Percentiles rank a stretch among this genome's conserved stretches.
These are phyloP conservation scores for Candida silvatica DNA, from an alignment of 805 yeast species.

Conservation along the genomic window DNA sequence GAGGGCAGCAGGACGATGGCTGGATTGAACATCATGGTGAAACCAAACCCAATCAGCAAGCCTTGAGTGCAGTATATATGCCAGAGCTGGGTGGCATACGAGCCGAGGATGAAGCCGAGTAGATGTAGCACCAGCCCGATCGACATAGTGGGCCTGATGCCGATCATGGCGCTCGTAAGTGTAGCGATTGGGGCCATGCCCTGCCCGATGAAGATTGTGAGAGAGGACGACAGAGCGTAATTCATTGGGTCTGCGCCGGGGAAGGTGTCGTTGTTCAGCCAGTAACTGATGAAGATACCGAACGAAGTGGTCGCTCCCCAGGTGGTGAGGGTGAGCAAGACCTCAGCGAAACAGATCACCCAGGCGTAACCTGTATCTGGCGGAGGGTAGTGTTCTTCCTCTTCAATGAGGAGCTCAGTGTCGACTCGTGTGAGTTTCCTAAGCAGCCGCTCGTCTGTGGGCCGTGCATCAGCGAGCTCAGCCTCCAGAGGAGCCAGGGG, in stretches of 20 bases:
- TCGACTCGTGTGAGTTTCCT: slow-evolving; percentile 2
- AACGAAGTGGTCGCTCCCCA: slow-evolving; percentile 63
- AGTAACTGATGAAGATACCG: slow-evolving; percentile 50
- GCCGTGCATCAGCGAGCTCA: slow-evolving; percentile 1
- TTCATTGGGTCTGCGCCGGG: slow-evolving; percentile 45
- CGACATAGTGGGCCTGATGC: slow-evolving; percentile 14
- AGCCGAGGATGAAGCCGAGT: slow-evolving; percentile 41
- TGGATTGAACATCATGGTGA: slow-evolving; percentile 41
- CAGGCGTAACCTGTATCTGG: slow-evolving; percentile 52
- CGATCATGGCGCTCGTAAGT: slow-evolving; percentile 10
- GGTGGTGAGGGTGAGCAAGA: slow-evolving; percentile 37
- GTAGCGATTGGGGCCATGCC: slow-evolving; percentile 15
- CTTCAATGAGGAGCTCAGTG: slow-evolving; percentile 23
- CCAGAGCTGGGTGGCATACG: slow-evolving; percentile 40
- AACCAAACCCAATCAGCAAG: slow-evolving; percentile 39
- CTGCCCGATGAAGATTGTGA: slow-evolving; percentile 13
- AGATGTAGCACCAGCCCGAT: slow-evolving; percentile 35
- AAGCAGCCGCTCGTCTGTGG: slow-evolving; percentile 1
- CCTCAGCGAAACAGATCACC: slow-evolving; percentile 34
- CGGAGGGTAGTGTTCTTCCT: slow-evolving; percentile 11
- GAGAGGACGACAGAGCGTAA: slow-evolving; percentile 54
- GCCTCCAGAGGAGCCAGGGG: slow-evolving; percentile 3
- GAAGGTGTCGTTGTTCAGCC: slow-evolving; percentile 37
- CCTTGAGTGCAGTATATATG: slow-evolving; percentile 50
- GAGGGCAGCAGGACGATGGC: slow-evolving; percentile 39